These are phyloP conservation scores for Lodderomyces elongisporus DNA, from an alignment of 1,139 yeast species.

Conservation along the genomic window DNA sequence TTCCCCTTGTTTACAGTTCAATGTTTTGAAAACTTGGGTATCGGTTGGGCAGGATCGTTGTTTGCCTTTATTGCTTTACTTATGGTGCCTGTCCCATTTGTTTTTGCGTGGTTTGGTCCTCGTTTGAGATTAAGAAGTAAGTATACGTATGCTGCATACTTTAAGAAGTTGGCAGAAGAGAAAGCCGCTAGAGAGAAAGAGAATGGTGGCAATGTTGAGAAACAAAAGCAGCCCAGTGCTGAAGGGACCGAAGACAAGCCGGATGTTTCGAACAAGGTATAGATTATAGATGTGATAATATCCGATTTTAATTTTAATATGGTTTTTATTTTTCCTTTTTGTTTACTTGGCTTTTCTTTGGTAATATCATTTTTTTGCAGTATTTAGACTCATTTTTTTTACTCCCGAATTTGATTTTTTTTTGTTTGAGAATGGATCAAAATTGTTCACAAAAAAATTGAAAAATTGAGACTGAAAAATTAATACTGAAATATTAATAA, in stretches of 20 bases:
- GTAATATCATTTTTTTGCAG: no score
- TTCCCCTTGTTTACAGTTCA: conserved; percentile 45
- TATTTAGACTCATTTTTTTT: no score
- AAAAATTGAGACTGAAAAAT: no score
- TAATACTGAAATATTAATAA: no score
- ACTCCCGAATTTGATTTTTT: no score
- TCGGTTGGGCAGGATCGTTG: conserved; percentile 36
- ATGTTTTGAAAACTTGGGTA: conserved; percentile 35
- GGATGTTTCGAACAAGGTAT: not conserved
- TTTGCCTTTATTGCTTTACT: conserved; percentile 32
- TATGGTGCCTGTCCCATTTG: conserved; percentile 35
- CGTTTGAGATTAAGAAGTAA: conserved; percentile 48
- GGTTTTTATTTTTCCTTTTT: no score
- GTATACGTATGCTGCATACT: conserved; percentile 54
- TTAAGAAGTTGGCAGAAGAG: conserved; percentile 25
- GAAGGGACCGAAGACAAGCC: conserved; percentile 1
- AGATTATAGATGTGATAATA: conserved; percentile 3
- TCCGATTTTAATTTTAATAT: no score
- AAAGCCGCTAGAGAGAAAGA: conserved; percentile 14
- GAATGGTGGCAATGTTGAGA: not conserved
- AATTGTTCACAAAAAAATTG: no score
- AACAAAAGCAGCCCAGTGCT: conserved; percentile 1
- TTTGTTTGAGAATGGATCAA: no score
- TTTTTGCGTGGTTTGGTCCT: conserved; percentile 55
- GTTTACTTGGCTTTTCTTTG: no score